Evolutionary conservation across 306 rosid species (phyloP).

Genomic region (Begonia peltatifolia): DNA sequence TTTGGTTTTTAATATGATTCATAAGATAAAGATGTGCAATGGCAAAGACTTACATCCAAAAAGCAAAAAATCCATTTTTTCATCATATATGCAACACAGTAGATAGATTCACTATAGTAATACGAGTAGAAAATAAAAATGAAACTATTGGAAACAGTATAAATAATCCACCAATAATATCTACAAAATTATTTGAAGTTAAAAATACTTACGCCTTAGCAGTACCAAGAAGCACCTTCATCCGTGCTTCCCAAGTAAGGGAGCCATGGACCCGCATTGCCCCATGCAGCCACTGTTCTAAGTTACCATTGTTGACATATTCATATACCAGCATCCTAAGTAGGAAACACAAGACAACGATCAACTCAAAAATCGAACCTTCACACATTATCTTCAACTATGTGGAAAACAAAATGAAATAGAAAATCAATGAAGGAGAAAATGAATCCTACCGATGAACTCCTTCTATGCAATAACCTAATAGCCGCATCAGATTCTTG

Average conservation of each 20-base stretch:
- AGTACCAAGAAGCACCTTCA: constrained; percentile 80
- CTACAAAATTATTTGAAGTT: too few relatives aligned
- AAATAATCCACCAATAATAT: neutral
- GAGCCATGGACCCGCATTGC: constrained; percentile 65
- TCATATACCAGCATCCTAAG: constrained; percentile 74
- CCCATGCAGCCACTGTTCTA: constrained; percentile 93
- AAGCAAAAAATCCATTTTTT: too few relatives aligned
- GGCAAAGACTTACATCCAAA: too few relatives aligned
- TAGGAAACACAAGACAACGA: too few relatives aligned
- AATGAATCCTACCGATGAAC: constrained; percentile 47
- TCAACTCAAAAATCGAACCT: too few relatives aligned
- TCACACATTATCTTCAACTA: neutral
- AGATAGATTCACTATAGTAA: neutral
- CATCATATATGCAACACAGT: too few relatives aligned
- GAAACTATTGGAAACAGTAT: constrained; percentile 4
- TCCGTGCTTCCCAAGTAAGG: constrained; percentile 91
- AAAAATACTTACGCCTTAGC: constrained; percentile 56
- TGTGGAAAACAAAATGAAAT: constrained; percentile 1
- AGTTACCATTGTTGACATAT: constrained; percentile 78
- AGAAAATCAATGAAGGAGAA: neutral
- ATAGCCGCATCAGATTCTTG: constrained; percentile 80
- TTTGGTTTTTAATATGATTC: too few relatives aligned
- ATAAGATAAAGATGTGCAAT: too few relatives aligned
- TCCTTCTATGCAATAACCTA: constrained; percentile 92
- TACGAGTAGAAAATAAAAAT: constrained; percentile 7